Base-by-base conservation (phyloP, 495 filamentous ascomycete species). In the Chaetomidium leptoderma region DNA sequence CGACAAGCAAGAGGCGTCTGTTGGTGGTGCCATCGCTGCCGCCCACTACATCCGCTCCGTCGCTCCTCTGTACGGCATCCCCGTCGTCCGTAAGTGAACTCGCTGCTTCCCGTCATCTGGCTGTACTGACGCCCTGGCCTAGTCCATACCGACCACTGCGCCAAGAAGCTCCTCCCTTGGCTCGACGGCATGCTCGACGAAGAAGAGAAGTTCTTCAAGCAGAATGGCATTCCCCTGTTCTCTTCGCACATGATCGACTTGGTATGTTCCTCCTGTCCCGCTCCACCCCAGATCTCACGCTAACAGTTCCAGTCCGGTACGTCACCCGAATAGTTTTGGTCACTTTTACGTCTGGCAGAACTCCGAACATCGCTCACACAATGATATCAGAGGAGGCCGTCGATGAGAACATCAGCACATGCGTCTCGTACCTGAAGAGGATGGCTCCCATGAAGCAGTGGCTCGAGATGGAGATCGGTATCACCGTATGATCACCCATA, bases 171-270 rank as follows among this genome's bases (percentile, higher is more conserved):
- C 47, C 82, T 93, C 16, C 90, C 91, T 42, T 62, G 95, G 93
- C 77, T 98, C 65, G 93, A 97, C 71, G 93, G 93, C 65, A 92
- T 98, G 86, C 74, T 97, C 47, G 89, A 91, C 62, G 88, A 80
- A 53, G 91, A 96, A 70, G 95, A 99, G 85, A 76, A 75, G 51
- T 90, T 92, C 80, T 95, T 92, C 87, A 92, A 95, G 82, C 69
- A 83, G 67, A 85, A 95, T 73, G 89, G 89, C 73, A 86, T 91
- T 72, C 93, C 95, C 55, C 87, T 98, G 45, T 99, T 92, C 84
- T 90, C 85, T 67, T 85, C 78, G 65, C 93, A 99, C 83, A 97
- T 99, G 93, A 96, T 99, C 66, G 93, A 98, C 75, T 71, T 98
- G 67, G 71, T 68, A 60, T 57, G 58, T 43, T 30, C 3, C 4